These are phyloP conservation scores for Pueraria montana DNA, from an alignment of 306 rosid species.

Conservation along the genomic window DNA sequence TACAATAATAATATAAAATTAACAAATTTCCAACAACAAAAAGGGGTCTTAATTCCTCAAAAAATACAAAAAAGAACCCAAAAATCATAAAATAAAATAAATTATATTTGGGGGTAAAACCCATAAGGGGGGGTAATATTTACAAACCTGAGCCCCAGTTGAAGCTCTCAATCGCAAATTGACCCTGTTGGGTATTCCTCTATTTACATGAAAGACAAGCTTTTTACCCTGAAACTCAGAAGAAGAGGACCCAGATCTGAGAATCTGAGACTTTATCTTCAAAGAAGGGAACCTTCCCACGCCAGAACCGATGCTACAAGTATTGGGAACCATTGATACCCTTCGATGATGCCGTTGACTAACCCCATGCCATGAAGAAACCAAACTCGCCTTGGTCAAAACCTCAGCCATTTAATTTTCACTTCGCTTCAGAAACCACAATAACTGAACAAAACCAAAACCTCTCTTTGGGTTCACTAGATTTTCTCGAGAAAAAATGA, in stretches of 20 bases:
- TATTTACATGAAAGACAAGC: constrained; percentile 46
- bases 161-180: constrained; percentile 50
- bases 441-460: neutral
- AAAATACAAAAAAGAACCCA: neutral
- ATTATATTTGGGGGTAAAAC: neutral
- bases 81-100: neutral
- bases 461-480: neutral
- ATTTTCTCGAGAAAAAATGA: neutral
- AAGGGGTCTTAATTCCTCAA: neutral
- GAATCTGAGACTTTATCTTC: constrained; percentile 55
- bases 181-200: constrained; percentile 40
- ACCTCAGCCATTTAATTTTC: constrained; percentile 59
- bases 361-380: constrained; percentile 55
- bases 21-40: neutral
- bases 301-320: constrained; percentile 43
- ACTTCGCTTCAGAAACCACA: constrained; percentile 15
- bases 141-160: constrained; percentile 63
- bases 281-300: constrained; percentile 48
- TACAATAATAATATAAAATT: neutral
- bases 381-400: constrained; percentile 58
- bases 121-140: neutral
- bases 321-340: constrained; percentile 50
- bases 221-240: constrained; percentile 62
- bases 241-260: constrained; percentile 45
- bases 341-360: constrained; percentile 34